Base-by-base conservation (phyloP, 768 basidiomycete species). In the Tulasnella sp. region DNA sequence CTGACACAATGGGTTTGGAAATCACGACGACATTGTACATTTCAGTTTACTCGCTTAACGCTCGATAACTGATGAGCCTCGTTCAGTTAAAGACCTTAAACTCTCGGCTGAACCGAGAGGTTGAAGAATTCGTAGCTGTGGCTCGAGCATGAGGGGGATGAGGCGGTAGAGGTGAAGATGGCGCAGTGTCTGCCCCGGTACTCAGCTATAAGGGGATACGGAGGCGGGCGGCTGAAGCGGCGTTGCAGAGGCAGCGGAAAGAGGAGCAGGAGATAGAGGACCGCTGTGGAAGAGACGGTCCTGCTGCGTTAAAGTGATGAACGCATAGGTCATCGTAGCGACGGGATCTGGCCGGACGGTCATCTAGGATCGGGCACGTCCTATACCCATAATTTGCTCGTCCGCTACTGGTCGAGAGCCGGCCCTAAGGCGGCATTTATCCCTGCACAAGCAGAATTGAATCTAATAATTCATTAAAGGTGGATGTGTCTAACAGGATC, bases 1-100 rank as follows among this genome's bases (percentile, higher is more conserved):
- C n/a, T n/a, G n/a, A n/a, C 90, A 92, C 78, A 92, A 91, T 75
- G 84, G 89, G 0, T 90, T 87, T 86, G 81, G 85, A 3, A 86
- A 88, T 74, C 90, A 92, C 75, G 88, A 89, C 76, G 83, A 91
- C 67, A 86, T 90, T 74, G 91, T 90, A 74, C 77, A 89, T 82
- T 2, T 16, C 1, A 2, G 8, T 4, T 9, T 37, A 9, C n/a
- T n/a, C n/a, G n/a, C n/a, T n/a, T 29, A 5, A 65, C 11, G 47
- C 39, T 72, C 36, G 44, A 12, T 14, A 32, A 34, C 19, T 62
- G 39, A 36, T 22, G 9, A 37, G 32, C 12, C 36, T 12, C 9
- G 34, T 42, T 3, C 72, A 89, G 91, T 92, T 92, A 78, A 92
- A 91, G 77, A 84, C 85, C 72, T 81, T 92, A 5, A 91, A 92